Evolutionary conservation across 2,329 filamentous ascomycete species (phyloP).

Genomic region (Nemania sp.): DNA sequence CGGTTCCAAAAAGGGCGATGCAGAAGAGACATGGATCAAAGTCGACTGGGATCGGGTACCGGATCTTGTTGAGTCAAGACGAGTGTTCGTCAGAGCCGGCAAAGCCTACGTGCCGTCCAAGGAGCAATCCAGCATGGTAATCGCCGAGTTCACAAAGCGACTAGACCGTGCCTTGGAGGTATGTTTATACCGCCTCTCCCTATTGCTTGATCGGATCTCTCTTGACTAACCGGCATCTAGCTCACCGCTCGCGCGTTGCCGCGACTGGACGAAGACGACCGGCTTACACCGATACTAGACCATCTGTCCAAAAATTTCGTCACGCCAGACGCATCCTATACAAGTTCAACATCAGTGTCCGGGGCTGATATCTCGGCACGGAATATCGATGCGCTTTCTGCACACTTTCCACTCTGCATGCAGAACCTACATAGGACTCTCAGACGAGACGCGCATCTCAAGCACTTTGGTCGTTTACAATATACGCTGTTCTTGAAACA

Average conservation of each 20-base stretch:
- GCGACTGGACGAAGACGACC: constrained; percentile 93
- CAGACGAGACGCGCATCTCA: constrained; percentile 85
- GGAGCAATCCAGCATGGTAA: constrained; percentile 86
- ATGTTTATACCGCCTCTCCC: constrained; percentile 34
- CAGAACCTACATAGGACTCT: constrained; percentile 84
- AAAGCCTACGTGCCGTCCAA: constrained; percentile 89
- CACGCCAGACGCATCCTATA: constrained; percentile 84
- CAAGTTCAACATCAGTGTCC: constrained; percentile 63
- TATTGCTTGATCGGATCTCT: background rate
- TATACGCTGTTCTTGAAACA: constrained; percentile 97
- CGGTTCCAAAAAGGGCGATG: constrained; percentile 48
- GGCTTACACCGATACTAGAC: constrained; percentile 68
- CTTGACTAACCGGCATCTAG: constrained; percentile 45
- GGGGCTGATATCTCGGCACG: constrained; percentile 76
- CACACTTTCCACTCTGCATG: constrained; percentile 93
- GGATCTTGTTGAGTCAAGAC: constrained; percentile 79
- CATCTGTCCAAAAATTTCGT: constrained; percentile 96
- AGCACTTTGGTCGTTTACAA: constrained; percentile 90
- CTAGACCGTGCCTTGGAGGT: constrained; percentile 85
- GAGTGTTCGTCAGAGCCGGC: constrained; percentile 75
- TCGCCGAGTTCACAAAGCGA: constrained; percentile 79
- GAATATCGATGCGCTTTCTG: constrained; percentile 77
- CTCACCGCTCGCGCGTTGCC: constrained; percentile 89
- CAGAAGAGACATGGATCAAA: constrained; percentile 92
- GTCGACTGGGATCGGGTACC: constrained; percentile 94